These are phyloP conservation scores for Penicillium crystallinum DNA, from an alignment of 495 filamentous ascomycete species.

Conservation along the genomic window DNA sequence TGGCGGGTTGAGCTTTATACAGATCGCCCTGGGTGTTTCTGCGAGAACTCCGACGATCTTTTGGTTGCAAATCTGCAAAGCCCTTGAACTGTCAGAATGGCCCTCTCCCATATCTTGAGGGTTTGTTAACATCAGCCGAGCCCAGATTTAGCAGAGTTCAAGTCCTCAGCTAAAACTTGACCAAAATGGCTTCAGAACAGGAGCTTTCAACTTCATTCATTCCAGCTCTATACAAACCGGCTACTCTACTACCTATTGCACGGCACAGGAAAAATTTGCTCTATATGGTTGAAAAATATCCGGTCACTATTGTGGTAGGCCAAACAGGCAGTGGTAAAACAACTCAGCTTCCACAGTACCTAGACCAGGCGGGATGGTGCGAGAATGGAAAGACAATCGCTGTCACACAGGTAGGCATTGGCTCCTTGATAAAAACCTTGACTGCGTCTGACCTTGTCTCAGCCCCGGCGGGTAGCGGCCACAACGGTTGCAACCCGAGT, in stretches of 20 bases:
- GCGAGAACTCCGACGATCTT: constrained; percentile 1
- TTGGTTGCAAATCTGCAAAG: background rate
- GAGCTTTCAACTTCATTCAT: constrained; percentile 64
- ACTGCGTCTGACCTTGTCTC: constrained; percentile 15
- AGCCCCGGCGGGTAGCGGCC: constrained; percentile 90
- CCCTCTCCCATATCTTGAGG: background rate
- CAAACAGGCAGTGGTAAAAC: constrained; percentile 92
- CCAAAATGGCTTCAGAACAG: constrained; percentile 39
- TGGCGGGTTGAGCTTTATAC: constrained; percentile 20
- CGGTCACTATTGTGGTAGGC: constrained; percentile 79
- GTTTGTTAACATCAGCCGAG: background rate
- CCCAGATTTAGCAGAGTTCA: background rate
- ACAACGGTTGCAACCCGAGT: constrained; percentile 88
- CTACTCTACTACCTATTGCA: constrained; percentile 71
- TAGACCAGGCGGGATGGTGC: constrained; percentile 87
- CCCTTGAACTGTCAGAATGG: constrained; percentile 3
- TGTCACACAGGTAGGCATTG: constrained; percentile 74
- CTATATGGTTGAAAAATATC: constrained; percentile 69
- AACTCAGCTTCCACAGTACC: constrained; percentile 82
- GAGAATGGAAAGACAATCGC: constrained; percentile 75
- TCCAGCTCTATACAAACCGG: constrained; percentile 70
- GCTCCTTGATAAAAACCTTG: background rate
- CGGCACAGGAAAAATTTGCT: constrained; percentile 67
- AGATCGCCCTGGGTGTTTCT: constrained; percentile 8
- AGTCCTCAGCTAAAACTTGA: background rate